Percentiles rank a stretch among this genome's conserved stretches.
These are phyloP conservation scores for Fusarium heterosporum DNA, from an alignment of 2,329 filamentous ascomycete genomes.

Conservation along the genomic window DNA sequence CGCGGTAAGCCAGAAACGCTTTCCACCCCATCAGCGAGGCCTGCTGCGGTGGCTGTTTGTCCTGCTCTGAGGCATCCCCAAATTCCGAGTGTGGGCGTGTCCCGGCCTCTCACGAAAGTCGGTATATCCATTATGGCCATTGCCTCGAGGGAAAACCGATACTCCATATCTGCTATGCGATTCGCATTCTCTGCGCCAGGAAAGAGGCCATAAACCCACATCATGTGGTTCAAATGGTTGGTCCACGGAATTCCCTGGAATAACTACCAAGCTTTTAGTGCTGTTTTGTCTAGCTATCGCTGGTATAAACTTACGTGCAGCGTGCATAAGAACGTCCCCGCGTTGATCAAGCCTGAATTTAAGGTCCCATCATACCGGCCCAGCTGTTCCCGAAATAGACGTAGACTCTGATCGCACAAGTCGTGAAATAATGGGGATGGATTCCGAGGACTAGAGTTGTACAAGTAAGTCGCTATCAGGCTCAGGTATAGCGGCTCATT, in stretches of 20 bases:
- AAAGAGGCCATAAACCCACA: constrained; percentile 32
- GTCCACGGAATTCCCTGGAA: constrained; percentile 38
- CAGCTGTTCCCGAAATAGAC: constrained; percentile 24
- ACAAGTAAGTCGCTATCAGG: constrained; percentile 29
- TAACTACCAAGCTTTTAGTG: neutral
- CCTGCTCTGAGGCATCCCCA: constrained; percentile 22
- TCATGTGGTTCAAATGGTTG: constrained; percentile 30
- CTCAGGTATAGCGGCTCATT: constrained; percentile 26
- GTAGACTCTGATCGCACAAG: constrained; percentile 24
- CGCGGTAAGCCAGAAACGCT: constrained; percentile 45
- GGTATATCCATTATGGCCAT: constrained; percentile 42
- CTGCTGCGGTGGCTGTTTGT: constrained; percentile 1
- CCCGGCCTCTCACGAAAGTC: constrained; percentile 35
- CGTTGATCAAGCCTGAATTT: constrained; percentile 10
- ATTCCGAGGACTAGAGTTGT: constrained; percentile 12
- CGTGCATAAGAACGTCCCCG: constrained; percentile 29
- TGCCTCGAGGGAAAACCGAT: constrained; percentile 17
- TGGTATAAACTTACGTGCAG: constrained; percentile 16
- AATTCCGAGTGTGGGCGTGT: constrained; percentile 20
- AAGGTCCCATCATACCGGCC: constrained; percentile 9
- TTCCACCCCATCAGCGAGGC: constrained; percentile 35
- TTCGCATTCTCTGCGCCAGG: constrained; percentile 9
- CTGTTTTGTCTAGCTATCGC: too few species aligned
- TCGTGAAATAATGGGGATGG: constrained; percentile 17
- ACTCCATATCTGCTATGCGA: constrained; percentile 6